Evolutionary conservation across 2,329 filamentous ascomycete genomes (phyloP).

Genomic region (Sporothrix curviconia): DNA sequence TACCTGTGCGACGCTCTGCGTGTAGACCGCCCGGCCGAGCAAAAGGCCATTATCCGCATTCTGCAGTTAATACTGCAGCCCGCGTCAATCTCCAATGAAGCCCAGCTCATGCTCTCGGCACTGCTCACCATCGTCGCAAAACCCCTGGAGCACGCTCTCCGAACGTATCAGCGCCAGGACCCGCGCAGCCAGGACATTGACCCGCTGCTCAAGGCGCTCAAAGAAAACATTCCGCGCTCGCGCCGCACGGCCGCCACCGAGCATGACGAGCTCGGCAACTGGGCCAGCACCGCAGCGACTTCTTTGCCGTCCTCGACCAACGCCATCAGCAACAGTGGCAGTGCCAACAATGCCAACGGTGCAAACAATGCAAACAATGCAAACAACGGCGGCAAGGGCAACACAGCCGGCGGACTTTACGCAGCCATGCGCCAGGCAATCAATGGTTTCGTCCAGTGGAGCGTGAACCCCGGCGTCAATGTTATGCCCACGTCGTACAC

Average conservation of each 20-base stretch:
- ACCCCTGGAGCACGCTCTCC: conserved; percentile 60
- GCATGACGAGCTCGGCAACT: conserved; percentile 61
- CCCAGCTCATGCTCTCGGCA: conserved; percentile 61
- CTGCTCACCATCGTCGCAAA: conserved; percentile 67
- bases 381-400: conserved; percentile 34
- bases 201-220: conserved; percentile 59
- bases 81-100: conserved; percentile 64
- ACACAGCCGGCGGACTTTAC: conserved; percentile 45
- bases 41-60: conserved; percentile 63
- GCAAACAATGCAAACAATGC: background rate
- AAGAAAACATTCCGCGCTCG: conserved; percentile 50
- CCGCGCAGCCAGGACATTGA: conserved; percentile 64
- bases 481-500: conserved; percentile 61
- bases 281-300: conserved; percentile 49
- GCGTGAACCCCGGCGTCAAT: conserved; percentile 46
- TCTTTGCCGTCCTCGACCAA: no score
- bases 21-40: conserved; percentile 55
- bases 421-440: conserved; percentile 55
- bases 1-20: conserved; percentile 67
- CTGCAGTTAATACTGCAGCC: conserved; percentile 67
- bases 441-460: conserved; percentile 61
- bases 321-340: background rate
- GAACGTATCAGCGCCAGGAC: conserved; percentile 59
- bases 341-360: background rate
- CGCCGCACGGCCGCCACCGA: conserved; percentile 57